Evolutionary conservation across 371 early-diverging fungal genomes (phyloP).

Genomic region (Mucor lusitanicus): DNA sequence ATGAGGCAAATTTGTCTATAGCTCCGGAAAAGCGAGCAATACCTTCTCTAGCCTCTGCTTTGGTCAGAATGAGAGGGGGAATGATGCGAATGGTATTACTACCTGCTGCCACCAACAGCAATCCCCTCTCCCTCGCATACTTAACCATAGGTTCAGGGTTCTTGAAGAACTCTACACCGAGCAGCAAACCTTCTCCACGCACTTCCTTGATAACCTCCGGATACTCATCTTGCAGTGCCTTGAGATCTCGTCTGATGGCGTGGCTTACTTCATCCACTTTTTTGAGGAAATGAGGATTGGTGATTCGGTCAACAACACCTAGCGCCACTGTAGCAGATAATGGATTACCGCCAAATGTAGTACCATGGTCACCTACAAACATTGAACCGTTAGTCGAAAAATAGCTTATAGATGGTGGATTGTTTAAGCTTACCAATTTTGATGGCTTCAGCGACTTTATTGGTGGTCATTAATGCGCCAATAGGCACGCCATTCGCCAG

Average conservation of each 20-base stretch:
- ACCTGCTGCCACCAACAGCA: slow-evolving; percentile 74
- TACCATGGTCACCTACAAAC: slow-evolving; percentile 85
- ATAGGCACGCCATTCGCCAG: slow-evolving; percentile 94
- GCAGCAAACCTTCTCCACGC: slow-evolving; percentile 75
- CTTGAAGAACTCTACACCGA: slow-evolving; percentile 62
- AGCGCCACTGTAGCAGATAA: slow-evolving; percentile 72
- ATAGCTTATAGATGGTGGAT: background rate
- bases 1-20: slow-evolving; percentile 29
- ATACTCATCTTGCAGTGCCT: slow-evolving; percentile 13
- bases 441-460: slow-evolving; percentile 73
- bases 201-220: slow-evolving; percentile 56
- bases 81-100: slow-evolving; percentile 78
- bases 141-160: slow-evolving; percentile 64
- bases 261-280: slow-evolving; percentile 66
- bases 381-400: background rate
- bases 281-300: slow-evolving; percentile 53
- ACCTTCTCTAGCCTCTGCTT: slow-evolving; percentile 62
- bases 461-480: slow-evolving; percentile 80
- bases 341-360: slow-evolving; percentile 84
- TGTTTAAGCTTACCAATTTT: slow-evolving; percentile 47
- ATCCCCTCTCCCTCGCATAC: slow-evolving; percentile 63
- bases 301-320: slow-evolving; percentile 67
- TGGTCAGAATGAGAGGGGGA: slow-evolving; percentile 71
- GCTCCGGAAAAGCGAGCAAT: slow-evolving; percentile 56
- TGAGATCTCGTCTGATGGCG: slow-evolving; percentile 55